A percentile compares a stretch with the other conserved stretches of the same genome.
These are phyloP conservation scores for Trichoderma atrobrunneum DNA, from an alignment of 2,329 filamentous ascomycete species.

Conservation along the genomic window DNA sequence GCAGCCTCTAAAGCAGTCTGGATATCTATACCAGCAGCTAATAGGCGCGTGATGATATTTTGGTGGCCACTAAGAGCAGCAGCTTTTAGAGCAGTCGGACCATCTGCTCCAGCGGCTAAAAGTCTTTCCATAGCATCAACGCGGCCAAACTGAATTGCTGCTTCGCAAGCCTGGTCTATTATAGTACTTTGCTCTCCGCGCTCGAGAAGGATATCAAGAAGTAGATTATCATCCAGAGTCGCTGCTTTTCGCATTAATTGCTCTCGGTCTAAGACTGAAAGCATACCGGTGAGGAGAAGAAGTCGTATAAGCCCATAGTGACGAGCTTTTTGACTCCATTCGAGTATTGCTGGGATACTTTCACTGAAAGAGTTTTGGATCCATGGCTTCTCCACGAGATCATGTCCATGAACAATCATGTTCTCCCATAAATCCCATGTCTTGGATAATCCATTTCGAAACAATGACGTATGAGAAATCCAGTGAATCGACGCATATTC, in stretches of 20 bases:
- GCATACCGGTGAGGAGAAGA: background rate
- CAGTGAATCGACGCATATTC: slow-evolving; percentile 18
- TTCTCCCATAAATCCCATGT: slow-evolving; percentile 4
- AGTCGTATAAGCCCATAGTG: slow-evolving; percentile 9
- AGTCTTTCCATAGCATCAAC: too few species aligned
- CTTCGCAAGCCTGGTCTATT: background rate
- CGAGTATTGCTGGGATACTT: background rate
- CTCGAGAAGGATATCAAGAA: background rate
- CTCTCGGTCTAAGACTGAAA: background rate
- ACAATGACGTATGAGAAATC: slow-evolving; percentile 13
- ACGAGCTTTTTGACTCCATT: background rate
- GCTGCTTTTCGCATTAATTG: background rate
- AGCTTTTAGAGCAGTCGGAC: too few species aligned
- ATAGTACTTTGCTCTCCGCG: background rate
- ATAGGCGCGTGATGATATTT: too few species aligned
- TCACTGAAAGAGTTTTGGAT: background rate
- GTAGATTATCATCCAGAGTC: background rate
- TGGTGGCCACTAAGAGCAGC: too few species aligned
- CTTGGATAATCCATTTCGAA: background rate
- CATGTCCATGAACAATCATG: background rate
- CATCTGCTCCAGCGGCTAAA: too few species aligned
- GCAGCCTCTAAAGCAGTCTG: too few species aligned
- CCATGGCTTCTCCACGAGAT: background rate
- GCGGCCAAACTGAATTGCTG: too few species aligned
- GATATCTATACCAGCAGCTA: too few species aligned